These are phyloP conservation scores for Tilletia indica DNA, from an alignment of 1,284 basidiomycete genomes.

Conservation along the genomic window DNA sequence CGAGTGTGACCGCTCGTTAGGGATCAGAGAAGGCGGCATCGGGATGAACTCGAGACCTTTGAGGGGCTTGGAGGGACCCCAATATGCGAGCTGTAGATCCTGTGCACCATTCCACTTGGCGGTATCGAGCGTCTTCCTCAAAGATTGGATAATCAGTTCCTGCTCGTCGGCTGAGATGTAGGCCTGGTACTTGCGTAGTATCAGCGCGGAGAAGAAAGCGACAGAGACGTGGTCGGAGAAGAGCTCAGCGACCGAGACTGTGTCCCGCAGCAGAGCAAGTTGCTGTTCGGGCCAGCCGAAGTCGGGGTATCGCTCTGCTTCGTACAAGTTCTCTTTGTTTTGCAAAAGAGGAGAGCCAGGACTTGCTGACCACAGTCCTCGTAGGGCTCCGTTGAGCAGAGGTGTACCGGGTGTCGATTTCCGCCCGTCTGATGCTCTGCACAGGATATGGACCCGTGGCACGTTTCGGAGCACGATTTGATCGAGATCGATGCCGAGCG, in stretches of 20 bases:
- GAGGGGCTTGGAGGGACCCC: conserved; percentile 64
- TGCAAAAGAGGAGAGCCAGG: background rate
- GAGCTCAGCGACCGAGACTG: conserved; percentile 82
- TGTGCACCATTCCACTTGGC: conserved; percentile 40
- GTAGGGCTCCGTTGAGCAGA: conserved; percentile 2
- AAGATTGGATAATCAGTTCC: conserved; percentile 41
- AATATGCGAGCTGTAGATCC: conserved; percentile 50
- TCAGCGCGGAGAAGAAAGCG: conserved; percentile 34
- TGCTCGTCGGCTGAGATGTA: conserved; percentile 44
- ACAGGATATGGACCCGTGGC: conserved; percentile 42
- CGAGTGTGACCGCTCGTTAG: conserved; percentile 66
- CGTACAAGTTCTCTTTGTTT: background rate
- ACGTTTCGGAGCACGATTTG: conserved; percentile 38
- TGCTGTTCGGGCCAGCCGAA: conserved; percentile 94
- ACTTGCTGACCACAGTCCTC: conserved; percentile 4
- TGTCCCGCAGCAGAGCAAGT: conserved; percentile 83
- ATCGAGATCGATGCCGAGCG: conserved; percentile 50
- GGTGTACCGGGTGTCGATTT: conserved; percentile 9
- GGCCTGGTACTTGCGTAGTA: conserved; percentile 34
- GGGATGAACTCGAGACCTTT: conserved; percentile 73
- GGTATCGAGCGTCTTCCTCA: conserved; percentile 28
- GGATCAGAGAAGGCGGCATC: conserved; percentile 71
- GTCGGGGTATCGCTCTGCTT: background rate
- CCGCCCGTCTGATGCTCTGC: conserved; percentile 26
- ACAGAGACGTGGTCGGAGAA: conserved; percentile 69